Percentiles rank a stretch among this genome's conserved stretches.
These are phyloP conservation scores for Tilletia walkeri DNA, from an alignment of 1,284 basidiomycete species.

Conservation along the genomic window DNA sequence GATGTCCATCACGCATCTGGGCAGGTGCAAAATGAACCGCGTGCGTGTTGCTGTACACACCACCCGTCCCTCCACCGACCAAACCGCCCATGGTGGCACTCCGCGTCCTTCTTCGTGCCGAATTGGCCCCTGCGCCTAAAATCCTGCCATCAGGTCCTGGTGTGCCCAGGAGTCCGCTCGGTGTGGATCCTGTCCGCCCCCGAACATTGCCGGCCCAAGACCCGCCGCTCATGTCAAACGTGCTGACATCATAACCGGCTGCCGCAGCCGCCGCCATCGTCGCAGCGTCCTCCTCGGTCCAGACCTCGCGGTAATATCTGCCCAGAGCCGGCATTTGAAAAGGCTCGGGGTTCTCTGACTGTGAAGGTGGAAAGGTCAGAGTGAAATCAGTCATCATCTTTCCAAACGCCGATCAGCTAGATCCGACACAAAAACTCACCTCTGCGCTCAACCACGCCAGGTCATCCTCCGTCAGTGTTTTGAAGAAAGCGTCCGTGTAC, in stretches of 20 bases:
- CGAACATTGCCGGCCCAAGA: constrained; percentile 1
- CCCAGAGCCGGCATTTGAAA: constrained; percentile 83
- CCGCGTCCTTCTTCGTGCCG: constrained; percentile 4
- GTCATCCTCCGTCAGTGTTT: constrained; percentile 54
- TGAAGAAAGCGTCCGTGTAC: constrained; percentile 52
- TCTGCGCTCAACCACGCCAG: constrained; percentile 47
- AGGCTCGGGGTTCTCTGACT: constrained; percentile 76
- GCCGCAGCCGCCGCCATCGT: constrained; percentile 6
- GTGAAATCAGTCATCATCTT: not conserved
- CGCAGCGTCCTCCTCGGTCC: constrained; percentile 80
- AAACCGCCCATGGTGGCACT: constrained; percentile 7
- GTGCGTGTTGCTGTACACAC: constrained; percentile 17
- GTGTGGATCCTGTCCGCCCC: constrained; percentile 9
- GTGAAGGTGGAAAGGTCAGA: not conserved
- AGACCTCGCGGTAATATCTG: constrained; percentile 77
- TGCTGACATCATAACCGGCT: constrained; percentile 1
- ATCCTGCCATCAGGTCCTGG: not conserved
- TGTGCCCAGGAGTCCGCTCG: constrained; percentile 4
- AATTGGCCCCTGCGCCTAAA: not conserved
- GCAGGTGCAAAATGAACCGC: constrained; percentile 35
- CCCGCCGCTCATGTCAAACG: constrained; percentile 2
- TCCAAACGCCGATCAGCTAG: not conserved
- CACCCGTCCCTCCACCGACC: constrained; percentile 9
- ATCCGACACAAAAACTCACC: not conserved
- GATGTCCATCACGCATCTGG: constrained; percentile 41